phyloP scores from a whole-genome alignment of 495 filamentous ascomycete genomes.

The Trichoderma asperelloides region DNA sequence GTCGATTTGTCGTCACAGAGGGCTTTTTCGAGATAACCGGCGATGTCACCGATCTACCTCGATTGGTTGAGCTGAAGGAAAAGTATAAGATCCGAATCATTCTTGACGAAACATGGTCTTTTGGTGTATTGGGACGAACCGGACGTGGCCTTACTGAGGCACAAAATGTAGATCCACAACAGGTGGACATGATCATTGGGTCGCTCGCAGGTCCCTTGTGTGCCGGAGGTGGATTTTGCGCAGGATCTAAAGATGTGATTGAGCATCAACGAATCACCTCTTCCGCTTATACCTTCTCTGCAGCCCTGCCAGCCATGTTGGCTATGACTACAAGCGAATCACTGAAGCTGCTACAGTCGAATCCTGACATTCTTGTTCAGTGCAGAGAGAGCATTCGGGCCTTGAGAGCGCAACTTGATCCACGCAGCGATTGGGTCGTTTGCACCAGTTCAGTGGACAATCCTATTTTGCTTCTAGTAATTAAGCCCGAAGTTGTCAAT shows the following conservation, averaged over 20 bases:
- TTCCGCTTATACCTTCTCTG: slow-evolving; percentile 87
- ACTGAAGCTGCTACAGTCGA: slow-evolving; percentile 71
- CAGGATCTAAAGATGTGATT: slow-evolving; percentile 78
- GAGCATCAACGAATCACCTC: slow-evolving; percentile 92
- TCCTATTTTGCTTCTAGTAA: slow-evolving; percentile 72
- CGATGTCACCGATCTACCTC: slow-evolving; percentile 76
- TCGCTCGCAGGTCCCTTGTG: slow-evolving; percentile 84
- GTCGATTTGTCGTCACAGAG: slow-evolving; percentile 94
- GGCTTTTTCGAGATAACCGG: slow-evolving; percentile 87
- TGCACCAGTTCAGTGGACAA: slow-evolving; percentile 80
- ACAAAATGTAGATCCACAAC: slow-evolving; percentile 83
- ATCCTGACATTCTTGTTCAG: slow-evolving; percentile 63
- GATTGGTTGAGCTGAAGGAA: slow-evolving; percentile 81
- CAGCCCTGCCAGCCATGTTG: slow-evolving; percentile 84
- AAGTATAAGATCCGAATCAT: slow-evolving; percentile 97
- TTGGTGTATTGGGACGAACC: slow-evolving; percentile 83
- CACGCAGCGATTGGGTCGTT: slow-evolving; percentile 81
- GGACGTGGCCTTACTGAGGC: slow-evolving; percentile 90
- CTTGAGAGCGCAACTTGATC: slow-evolving; percentile 81
- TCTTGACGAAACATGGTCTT: slow-evolving; percentile 94
- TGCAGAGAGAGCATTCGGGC: slow-evolving; percentile 74
- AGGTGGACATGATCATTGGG: slow-evolving; percentile 93
- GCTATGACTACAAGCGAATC: slow-evolving; percentile 92
- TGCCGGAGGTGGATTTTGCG: slow-evolving; percentile 92
- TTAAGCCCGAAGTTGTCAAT: slow-evolving; percentile 76